Base-by-base conservation (phyloP, 306 rosid genomes). In the Prunus salicina region DNA sequence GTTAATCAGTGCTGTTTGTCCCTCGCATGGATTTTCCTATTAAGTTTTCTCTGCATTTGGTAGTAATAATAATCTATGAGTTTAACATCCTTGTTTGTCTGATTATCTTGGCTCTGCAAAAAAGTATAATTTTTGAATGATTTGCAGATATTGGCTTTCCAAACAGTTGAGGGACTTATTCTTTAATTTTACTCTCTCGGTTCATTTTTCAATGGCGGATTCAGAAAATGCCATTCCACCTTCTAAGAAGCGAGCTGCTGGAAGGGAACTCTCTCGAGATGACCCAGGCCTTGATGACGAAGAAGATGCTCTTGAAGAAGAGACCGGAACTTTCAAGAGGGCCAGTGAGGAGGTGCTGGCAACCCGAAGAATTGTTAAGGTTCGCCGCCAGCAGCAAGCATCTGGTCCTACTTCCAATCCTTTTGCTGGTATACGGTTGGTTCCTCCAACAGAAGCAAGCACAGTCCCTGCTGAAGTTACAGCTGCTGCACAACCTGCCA, bases 271-370 rank as follows among this genome's bases (percentile, higher is more conserved):
- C 64, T 86, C 91, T 56, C 86, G 87, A 32, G 98, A 94, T 80
- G 88, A 95, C 76, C 90, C 95, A 25, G 88, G 85, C 79, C 79
- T 92, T 57, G 96, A 94, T 62, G 96, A 91, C n/a, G 97, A 88
- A 46, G 98, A 90, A 69, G 96, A 90, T 75, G 20, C 45, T 55
- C 53, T 88, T 43, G 97, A 86, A 27, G 86, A 53, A 80, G 93
- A 89, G 74, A 24, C 83, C 57, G 97, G 97, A 78, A 90, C 96
- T 71, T 94, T 94, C 86, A 94, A 94, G 91, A 89, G 82, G 81
- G 98, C 98, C 69, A 89, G 92, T 66, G 95, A 94, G 0, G 97
- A 92, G 72, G 97, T 94, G 67, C 88, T 94, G 69, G 96, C 98
- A 69, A 79, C 88, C 64, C 81, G 98, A 86, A 89, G 93, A 82